Evolutionary conservation across 768 basidiomycete species (phyloP).

Genomic region (Vararia minispora): DNA sequence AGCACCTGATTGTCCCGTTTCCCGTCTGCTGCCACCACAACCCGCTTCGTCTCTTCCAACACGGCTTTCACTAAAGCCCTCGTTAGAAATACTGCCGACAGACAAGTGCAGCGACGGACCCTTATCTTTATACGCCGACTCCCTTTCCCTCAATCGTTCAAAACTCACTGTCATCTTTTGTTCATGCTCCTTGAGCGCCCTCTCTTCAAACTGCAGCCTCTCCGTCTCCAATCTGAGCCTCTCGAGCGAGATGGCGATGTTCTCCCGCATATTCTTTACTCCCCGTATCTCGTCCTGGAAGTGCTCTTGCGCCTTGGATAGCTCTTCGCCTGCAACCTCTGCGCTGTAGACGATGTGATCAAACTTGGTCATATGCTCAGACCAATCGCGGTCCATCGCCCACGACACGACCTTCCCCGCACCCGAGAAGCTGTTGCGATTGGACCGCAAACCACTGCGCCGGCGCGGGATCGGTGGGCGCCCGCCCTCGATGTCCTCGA

Average conservation of each 20-base stretch:
- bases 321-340: constrained; percentile 38
- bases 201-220: constrained; percentile 29
- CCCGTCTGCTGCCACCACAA: constrained; percentile 32
- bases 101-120: constrained; percentile 18
- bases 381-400: constrained; percentile 59
- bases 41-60: constrained; percentile 33
- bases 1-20: constrained; percentile 25
- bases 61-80: constrained; percentile 25
- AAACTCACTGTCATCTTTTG: constrained; percentile 26
- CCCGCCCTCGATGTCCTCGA: constrained; percentile 4
- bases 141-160: constrained; percentile 29
- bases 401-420: constrained; percentile 61
- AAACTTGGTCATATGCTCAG: constrained; percentile 42
- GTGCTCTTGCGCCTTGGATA: constrained; percentile 42
- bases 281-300: constrained; percentile 56
- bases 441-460: constrained; percentile 53
- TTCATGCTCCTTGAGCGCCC: constrained; percentile 30
- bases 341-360: constrained; percentile 28
- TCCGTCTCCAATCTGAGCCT: constrained; percentile 29
- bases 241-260: constrained; percentile 33
- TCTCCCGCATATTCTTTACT: constrained; percentile 43
- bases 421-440: constrained; percentile 35
- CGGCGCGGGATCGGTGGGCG: constrained; percentile 30
- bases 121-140: constrained; percentile 29
- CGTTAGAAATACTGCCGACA: not conserved